These are phyloP conservation scores for Nothophaeocryptopus gaeumannii DNA, from an alignment of 2,329 filamentous ascomycete genomes.

Conservation along the genomic window DNA sequence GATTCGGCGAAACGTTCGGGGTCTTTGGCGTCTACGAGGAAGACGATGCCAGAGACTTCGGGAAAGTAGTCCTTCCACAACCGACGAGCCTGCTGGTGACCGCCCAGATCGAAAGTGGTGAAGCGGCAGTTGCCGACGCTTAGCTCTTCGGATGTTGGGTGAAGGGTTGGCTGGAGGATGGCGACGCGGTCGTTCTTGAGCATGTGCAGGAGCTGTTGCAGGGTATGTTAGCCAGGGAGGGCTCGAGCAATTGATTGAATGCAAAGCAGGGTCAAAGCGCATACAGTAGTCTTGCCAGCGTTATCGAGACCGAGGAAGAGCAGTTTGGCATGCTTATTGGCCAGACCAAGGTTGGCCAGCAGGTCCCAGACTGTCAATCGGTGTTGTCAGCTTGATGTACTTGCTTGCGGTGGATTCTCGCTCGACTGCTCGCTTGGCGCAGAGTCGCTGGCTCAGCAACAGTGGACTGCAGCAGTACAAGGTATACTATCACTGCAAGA, in stretches of 20 bases:
- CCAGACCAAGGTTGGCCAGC: conserved; percentile 78
- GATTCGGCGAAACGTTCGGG: conserved; percentile 90
- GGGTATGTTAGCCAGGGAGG: conserved; percentile 7
- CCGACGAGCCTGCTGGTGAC: conserved; percentile 90
- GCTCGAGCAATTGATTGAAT: background rate
- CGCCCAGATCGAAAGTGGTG: conserved; percentile 90
- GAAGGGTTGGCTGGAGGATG: conserved; percentile 83
- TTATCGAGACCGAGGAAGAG: conserved; percentile 92
- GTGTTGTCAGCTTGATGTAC: conserved; percentile 14
- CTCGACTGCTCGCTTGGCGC: too few species aligned
- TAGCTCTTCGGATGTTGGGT: conserved; percentile 90
- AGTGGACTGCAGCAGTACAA: too few species aligned
- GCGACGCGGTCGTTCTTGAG: conserved; percentile 95
- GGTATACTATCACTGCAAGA: too few species aligned
- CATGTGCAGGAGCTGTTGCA: conserved; percentile 72
- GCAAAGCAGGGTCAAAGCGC: conserved; percentile 9
- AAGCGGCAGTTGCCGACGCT: conserved; percentile 78
- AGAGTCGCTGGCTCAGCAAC: too few species aligned
- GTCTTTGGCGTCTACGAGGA: conserved; percentile 96
- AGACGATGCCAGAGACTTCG: conserved; percentile 93
- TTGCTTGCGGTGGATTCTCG: background rate
- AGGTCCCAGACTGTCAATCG: conserved; percentile 73
- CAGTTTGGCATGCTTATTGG: conserved; percentile 96
- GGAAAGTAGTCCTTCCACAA: conserved; percentile 98
- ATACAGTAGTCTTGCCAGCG: conserved; percentile 80